Conservation (phyloP, 352 stramenopile genomes). For the Phytopythium vexans region DNA sequence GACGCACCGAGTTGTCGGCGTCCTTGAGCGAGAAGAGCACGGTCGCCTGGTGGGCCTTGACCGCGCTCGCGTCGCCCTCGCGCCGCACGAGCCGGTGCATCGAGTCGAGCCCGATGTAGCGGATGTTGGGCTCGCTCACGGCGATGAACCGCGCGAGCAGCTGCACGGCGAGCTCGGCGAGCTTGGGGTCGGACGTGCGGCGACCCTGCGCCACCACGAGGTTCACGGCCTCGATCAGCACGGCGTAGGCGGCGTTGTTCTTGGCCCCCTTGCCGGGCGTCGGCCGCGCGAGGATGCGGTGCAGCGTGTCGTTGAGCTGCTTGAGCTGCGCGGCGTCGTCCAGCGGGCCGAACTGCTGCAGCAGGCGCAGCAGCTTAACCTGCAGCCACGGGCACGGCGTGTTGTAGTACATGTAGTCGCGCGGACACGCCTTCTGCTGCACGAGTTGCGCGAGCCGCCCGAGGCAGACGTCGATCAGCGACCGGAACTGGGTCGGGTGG, state of each 20-base stretch:
- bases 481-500: constrained; percentile 86
- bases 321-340: constrained; percentile 36
- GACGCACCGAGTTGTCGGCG: constrained; percentile 94
- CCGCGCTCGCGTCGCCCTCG: constrained; percentile 66
- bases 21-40: constrained; percentile 97
- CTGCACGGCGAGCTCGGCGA: constrained; percentile 91
- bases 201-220: constrained; percentile 94
- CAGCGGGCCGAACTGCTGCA: constrained; percentile 91
- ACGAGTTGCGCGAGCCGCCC: constrained; percentile 91
- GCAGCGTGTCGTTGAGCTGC: constrained; percentile 89
- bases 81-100: constrained; percentile 95
- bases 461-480: constrained; percentile 92
- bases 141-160: constrained; percentile 96
- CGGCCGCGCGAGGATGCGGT: constrained; percentile 89
- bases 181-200: constrained; percentile 18
- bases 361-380: constrained; percentile 90
- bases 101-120: constrained; percentile 96
- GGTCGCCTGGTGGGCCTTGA: constrained; percentile 95
- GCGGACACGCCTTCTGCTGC: constrained; percentile 90
- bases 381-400: constrained; percentile 96
- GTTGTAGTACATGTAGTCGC: constrained; percentile 98
- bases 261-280: constrained; percentile 86
- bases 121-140: constrained; percentile 97
- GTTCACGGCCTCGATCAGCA: constrained; percentile 98
- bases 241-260: constrained; percentile 95